Base-by-base conservation (phyloP, 257 asterid species). In the Forsythia suspensa region DNA sequence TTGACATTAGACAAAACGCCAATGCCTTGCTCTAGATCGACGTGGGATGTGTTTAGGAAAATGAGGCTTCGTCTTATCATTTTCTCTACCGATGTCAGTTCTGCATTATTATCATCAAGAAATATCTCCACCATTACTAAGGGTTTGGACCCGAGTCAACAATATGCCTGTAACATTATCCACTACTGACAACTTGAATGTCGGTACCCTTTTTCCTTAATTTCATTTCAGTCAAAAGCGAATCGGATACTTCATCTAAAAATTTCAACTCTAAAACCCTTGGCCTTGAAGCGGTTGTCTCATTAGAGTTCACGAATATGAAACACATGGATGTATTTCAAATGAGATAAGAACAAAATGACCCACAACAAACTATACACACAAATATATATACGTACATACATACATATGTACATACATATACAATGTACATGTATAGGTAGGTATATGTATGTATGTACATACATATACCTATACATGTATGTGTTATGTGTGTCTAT, bases 71-170 rank as follows among this genome's bases (percentile, higher is more conserved):
- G 34, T 29, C 70, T 83, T 82, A 4, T 86, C 88, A 51, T 82
- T 84, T 77, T 73, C 83, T 51, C 48, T 37, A 29, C 80, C 84
- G 63, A 85, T 82, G 16, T n/a, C n/a, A n/a, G n/a, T n/a, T n/a
- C 57, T 12, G 81, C 87, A 42, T 65, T n/a, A n/a, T n/a, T n/a
- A n/a, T n/a, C n/a, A n/a, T n/a, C n/a, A n/a, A n/a, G n/a, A n/a
- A n/a, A n/a, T n/a, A 89, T 74, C 82, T 85, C 91, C 61, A 89
- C 91, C 76, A 69, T 41, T 15, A 82, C 85, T 34, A 80, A 86
- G 57, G 94, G 80, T 63, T 74, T 87, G 8, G 82, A 85, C 8
- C 89, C 90, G 44, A 10, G 2, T 41, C 20, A 43, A 91, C 86
- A 8, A 46, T 38, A 6, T 72, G 3, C 76, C 85, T 0, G 77